These are phyloP conservation scores for Kewa caespitosa DNA, from an alignment of 179 eudicot species.

Conservation along the genomic window DNA sequence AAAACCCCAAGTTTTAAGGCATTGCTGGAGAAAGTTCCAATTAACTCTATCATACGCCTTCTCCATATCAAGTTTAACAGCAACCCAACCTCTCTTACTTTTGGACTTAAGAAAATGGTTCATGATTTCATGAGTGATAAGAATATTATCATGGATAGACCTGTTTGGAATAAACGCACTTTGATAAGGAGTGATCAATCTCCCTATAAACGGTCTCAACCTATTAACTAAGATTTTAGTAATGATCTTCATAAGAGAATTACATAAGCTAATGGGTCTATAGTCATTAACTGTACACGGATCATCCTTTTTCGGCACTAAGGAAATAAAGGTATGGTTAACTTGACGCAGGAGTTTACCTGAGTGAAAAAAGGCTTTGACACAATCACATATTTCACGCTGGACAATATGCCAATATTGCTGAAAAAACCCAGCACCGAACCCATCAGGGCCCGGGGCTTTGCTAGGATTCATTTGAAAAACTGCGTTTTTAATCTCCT, in stretches of 20 bases:
- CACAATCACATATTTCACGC: background rate
- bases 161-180: background rate
- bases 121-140: background rate
- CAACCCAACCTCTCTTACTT: background rate
- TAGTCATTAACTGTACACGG: background rate
- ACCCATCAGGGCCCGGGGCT: background rate
- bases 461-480: background rate
- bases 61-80: background rate
- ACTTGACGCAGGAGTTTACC: background rate
- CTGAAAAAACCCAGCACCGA: background rate
- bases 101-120: background rate
- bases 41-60: slow-evolving; percentile 7
- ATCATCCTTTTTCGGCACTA: background rate
- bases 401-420: background rate
- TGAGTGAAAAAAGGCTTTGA: too few species aligned
- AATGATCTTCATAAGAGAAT: background rate
- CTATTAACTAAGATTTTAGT: background rate
- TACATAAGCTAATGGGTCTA: slow-evolving; percentile 1
- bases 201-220: background rate
- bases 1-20: background rate
- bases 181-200: background rate
- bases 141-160: background rate
- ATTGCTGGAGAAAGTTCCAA: background rate
- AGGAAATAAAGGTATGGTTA: background rate
- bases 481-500: background rate